Conservation (phyloP, 768 basidiomycete species). For the Boletus sensibilis region DNA sequence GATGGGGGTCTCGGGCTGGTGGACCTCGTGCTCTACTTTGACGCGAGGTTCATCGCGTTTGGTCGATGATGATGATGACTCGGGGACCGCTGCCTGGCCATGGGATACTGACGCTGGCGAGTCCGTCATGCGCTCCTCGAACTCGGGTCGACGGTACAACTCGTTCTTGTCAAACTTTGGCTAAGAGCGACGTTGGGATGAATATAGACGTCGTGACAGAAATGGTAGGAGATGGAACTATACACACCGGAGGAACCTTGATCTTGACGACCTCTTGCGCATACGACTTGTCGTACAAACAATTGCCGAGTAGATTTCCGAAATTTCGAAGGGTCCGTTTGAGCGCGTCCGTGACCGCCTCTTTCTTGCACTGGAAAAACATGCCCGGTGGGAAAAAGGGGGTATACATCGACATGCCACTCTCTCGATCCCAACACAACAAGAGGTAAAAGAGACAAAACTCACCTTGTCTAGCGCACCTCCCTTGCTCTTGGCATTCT, state of each 20-base stretch:
- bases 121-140: slow-evolving; percentile 46
- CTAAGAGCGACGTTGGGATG: not conserved
- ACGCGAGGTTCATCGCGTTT: slow-evolving; percentile 1
- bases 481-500: slow-evolving; percentile 84
- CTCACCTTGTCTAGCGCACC: slow-evolving; percentile 88
- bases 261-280: slow-evolving; percentile 83
- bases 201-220: not conserved
- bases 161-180: slow-evolving; percentile 66
- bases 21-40: slow-evolving; percentile 19
- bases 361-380: slow-evolving; percentile 84
- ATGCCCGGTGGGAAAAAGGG: not conserved
- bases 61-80: not conserved
- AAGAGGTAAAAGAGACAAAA: slow-evolving; percentile 1
- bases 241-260: slow-evolving; percentile 74
- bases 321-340: slow-evolving; percentile 91
- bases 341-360: slow-evolving; percentile 92
- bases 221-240: not conserved
- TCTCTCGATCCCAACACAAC: not conserved
- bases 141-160: slow-evolving; percentile 71
- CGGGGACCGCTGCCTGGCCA: not conserved
- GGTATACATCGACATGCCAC: slow-evolving; percentile 2
- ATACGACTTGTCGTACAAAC: slow-evolving; percentile 94
- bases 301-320: slow-evolving; percentile 93
- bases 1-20: slow-evolving; percentile 19
- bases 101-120: not conserved